Evolutionary conservation across 179 eudicot species (phyloP).

Genomic region (Spinacia oleracea): DNA sequence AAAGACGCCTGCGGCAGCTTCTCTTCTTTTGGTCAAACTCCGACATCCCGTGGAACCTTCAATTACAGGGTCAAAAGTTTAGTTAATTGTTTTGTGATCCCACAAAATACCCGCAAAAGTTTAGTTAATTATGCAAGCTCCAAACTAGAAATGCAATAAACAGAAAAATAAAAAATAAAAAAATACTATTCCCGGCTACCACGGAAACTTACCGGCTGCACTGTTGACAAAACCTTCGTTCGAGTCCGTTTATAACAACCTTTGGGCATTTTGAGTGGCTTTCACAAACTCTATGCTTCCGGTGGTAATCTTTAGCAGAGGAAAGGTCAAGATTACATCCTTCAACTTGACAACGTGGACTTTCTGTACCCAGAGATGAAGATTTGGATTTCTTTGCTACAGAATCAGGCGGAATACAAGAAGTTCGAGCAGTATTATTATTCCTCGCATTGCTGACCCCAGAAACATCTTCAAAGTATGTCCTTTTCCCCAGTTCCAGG

Average conservation of each 20-base stretch:
- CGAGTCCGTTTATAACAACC: conserved; percentile 75
- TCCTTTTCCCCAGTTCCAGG: conserved; percentile 71
- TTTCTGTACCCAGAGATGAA: conserved; percentile 36
- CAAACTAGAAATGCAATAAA: background rate
- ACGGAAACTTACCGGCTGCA: conserved; percentile 81
- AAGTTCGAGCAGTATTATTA: conserved; percentile 34
- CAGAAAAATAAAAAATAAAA: background rate
- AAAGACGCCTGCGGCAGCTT: conserved; percentile 92
- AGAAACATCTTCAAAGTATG: conserved; percentile 64
- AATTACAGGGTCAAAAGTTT: conserved; percentile 18
- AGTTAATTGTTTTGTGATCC: background rate
- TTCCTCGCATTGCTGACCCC: conserved; percentile 39
- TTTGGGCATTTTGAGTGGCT: conserved; percentile 73
- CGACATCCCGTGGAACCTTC: conserved; percentile 80
- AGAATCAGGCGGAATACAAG: conserved; percentile 40
- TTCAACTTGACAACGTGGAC: conserved; percentile 77
- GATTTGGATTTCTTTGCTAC: conserved; percentile 54
- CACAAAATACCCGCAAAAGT: background rate
- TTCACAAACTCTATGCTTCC: conserved; percentile 92
- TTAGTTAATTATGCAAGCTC: too few species aligned
- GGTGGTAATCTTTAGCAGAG: conserved; percentile 84
- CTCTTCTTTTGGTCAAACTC: conserved; percentile 94
- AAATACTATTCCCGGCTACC: background rate
- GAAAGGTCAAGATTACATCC: conserved; percentile 90
- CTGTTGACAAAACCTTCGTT: conserved; percentile 95